These are phyloP conservation scores for Pyrenula massariospora DNA, from an alignment of 495 filamentous ascomycete genomes.

Conservation along the genomic window DNA sequence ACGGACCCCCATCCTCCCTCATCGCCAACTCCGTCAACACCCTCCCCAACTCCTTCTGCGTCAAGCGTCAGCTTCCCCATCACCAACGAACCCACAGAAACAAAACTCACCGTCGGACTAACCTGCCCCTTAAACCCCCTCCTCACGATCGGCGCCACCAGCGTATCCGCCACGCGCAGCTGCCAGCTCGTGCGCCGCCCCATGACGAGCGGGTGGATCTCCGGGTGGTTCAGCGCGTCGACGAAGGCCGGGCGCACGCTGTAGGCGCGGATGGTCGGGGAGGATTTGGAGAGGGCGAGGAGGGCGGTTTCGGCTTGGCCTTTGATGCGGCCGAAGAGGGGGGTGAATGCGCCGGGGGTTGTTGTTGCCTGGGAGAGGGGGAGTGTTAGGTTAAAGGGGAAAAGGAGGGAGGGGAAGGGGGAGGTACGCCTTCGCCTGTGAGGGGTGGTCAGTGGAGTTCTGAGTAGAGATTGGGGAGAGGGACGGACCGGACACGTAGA, in stretches of 20 bases:
- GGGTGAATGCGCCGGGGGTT: slow-evolving; percentile 35
- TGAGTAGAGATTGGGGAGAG: slow-evolving; percentile 6
- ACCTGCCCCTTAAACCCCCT: slow-evolving; percentile 4
- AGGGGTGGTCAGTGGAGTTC: slow-evolving; percentile 15
- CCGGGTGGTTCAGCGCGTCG: slow-evolving; percentile 32
- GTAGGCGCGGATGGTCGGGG: slow-evolving; percentile 33
- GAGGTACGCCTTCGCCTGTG: neutral
- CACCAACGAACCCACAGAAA: neutral
- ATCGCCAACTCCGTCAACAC: slow-evolving; percentile 47
- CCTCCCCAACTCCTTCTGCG: slow-evolving; percentile 18
- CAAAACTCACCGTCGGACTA: slow-evolving; percentile 7
- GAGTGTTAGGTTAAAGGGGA: neutral
- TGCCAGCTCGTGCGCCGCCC: slow-evolving; percentile 13
- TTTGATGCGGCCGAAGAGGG: slow-evolving; percentile 49
- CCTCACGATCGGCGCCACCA: neutral
- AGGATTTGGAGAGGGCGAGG: slow-evolving; percentile 26
- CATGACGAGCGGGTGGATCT: slow-evolving; percentile 32
- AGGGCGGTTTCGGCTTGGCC: slow-evolving; percentile 49
- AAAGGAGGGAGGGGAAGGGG: neutral
- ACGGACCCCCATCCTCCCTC: slow-evolving; percentile 32
- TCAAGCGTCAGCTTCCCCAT: neutral
- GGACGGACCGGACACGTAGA: slow-evolving; percentile 58
- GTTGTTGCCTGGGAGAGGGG: slow-evolving; percentile 22
- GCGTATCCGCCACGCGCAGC: slow-evolving; percentile 5
- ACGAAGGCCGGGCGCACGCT: slow-evolving; percentile 42